Evolutionary conservation across 306 rosid genomes (phyloP), one percentile per base, ranked within the genome.

Genomic region (Mimosa bimucronata): DNA sequence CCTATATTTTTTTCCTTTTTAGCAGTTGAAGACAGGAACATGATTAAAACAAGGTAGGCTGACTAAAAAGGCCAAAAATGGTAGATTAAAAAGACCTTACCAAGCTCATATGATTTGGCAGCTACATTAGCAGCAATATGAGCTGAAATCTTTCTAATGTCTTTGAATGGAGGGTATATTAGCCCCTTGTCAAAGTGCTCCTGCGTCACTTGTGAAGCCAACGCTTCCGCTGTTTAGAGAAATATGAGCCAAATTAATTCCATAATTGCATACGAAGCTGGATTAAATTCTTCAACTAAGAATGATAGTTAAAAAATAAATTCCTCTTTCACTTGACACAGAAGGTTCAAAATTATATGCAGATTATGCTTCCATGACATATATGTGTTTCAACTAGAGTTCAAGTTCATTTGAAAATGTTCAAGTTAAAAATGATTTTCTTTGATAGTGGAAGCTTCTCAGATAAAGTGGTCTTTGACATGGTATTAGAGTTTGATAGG

Each of bases 111-210:
- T 42, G 98, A 90, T 85, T 92, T 94, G 42, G 94, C 94, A 83
- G 99, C 99, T 58, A 95, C 99, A 3, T 76, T 90, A 12, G 99
- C 99, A 87, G 99, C 99, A 62, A 96, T 96, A 10, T 88, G 92
- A 42, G 99, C 99, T 55, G 99, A 96, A 78, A 96, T 96, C 82
- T 91, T 88, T 85, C 99, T 89, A 84, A 96, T 96, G 91, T 93
- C 85, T 13, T 96, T 75, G 83, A 96, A 96, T 31, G 99, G 97
- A 66, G 99, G 99, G 84, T 30, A 96, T 66, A 93, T 85, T 60
- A 90, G 93, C 29, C 99, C 99, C 86, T 89, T 89, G 57, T 89
- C 93, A 67, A 80, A 91, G 83, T 93, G 81, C 38, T 93, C 99
- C 73, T 79, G 74, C 45, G 79, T 77, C 74, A 96, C 99, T 81